phyloP scores from a whole-genome alignment of 2,329 filamentous ascomycete genomes.

The Chaetoscypha palmicola region DNA sequence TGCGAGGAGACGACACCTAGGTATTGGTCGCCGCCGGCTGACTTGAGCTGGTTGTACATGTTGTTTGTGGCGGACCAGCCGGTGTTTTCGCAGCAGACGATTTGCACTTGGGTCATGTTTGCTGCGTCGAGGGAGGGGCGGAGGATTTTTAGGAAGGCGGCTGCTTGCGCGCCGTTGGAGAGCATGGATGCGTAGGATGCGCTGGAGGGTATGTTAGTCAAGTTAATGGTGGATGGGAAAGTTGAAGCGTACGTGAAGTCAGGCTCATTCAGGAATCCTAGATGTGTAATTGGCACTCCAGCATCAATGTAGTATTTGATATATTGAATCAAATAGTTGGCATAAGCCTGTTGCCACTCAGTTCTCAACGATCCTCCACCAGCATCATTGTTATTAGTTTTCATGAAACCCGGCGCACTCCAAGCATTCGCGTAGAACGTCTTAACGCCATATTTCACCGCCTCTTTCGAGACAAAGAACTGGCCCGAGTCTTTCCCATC shows the following conservation, averaged over 20 bases:
- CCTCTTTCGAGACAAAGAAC: constrained; percentile 45
- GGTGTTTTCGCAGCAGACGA: constrained; percentile 39
- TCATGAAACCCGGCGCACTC: constrained; percentile 46
- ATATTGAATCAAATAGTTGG: constrained; percentile 42
- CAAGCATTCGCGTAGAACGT: constrained; percentile 43
- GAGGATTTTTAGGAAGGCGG: constrained; percentile 43
- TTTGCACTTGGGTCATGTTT: constrained; percentile 32
- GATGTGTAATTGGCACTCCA: constrained; percentile 35
- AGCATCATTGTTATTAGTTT: constrained; percentile 41
- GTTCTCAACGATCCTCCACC: constrained; percentile 32
- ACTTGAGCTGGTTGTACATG: constrained; percentile 33
- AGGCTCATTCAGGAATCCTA: constrained; percentile 41
- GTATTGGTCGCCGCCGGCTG: constrained; percentile 32
- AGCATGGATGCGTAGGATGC: constrained; percentile 40
- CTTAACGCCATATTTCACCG: constrained; percentile 36
- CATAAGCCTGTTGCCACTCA: constrained; percentile 43
- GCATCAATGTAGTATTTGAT: constrained; percentile 35
- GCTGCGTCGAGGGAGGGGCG: constrained; percentile 33
- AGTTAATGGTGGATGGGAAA: too few relatives aligned
- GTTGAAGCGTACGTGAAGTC: constrained; percentile 31
- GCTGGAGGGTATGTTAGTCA: constrained; percentile 5
- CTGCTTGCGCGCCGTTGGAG: constrained; percentile 39
- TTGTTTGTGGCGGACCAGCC: constrained; percentile 35
- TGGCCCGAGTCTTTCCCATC: constrained; percentile 43
- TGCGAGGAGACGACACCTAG: constrained; percentile 37